These are phyloP conservation scores for Cytospora paraplurivora DNA, from an alignment of 2,329 filamentous ascomycete species.

Conservation along the genomic window DNA sequence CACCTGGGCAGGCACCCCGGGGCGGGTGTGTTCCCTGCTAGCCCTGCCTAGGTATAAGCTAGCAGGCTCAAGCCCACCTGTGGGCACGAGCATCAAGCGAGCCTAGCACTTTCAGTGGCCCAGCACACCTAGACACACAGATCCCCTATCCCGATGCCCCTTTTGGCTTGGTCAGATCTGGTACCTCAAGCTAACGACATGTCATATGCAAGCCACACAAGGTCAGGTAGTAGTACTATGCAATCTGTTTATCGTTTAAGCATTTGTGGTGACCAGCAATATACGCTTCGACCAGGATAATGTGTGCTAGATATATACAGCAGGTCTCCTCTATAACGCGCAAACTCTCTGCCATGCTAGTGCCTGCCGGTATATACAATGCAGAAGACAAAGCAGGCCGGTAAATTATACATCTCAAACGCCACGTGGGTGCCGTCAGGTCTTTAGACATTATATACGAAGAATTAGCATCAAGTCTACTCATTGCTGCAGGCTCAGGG, in stretches of 20 bases:
- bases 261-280: background rate
- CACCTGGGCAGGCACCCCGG: too few relatives aligned
- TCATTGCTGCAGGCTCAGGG: constrained; percentile 43
- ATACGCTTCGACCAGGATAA: background rate
- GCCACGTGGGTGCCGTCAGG: constrained; percentile 14
- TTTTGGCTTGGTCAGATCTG: background rate
- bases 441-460: constrained; percentile 19
- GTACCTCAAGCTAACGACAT: background rate
- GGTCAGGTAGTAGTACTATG: background rate
- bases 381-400: constrained; percentile 19
- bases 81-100: too few relatives aligned
- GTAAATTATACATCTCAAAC: constrained; percentile 20
- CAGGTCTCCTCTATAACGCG: background rate
- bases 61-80: too few relatives aligned
- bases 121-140: too few relatives aligned
- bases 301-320: background rate
- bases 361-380: constrained; percentile 12
- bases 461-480: constrained; percentile 2
- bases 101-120: too few relatives aligned
- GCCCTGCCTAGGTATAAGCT: too few relatives aligned
- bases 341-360: background rate
- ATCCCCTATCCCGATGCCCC: too few relatives aligned
- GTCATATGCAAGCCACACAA: background rate
- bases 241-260: background rate
- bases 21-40: too few relatives aligned